These are phyloP conservation scores for Aspergillus vadensis DNA, from an alignment of 2,329 filamentous ascomycete genomes.

Conservation along the genomic window DNA sequence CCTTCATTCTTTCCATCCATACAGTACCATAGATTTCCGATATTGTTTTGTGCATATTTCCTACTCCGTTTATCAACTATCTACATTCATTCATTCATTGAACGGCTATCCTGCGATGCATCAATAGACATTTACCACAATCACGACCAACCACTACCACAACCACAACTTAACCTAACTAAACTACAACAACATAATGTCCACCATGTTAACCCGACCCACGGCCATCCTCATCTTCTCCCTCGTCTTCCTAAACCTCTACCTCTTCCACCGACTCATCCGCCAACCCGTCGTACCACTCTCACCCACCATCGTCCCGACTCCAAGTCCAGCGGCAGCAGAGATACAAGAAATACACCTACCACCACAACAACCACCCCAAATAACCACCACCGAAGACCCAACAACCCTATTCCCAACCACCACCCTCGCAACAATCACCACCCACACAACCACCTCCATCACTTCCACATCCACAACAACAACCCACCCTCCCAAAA, in stretches of 20 bases:
- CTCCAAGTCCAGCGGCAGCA: not conserved
- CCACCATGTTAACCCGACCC: conserved; percentile 7
- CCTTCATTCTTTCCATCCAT: not conserved
- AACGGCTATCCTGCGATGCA: not conserved
- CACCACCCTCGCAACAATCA: not conserved
- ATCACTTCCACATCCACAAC: not conserved
- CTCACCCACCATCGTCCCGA: conserved; percentile 3
- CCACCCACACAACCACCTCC: not conserved
- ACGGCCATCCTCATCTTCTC: conserved; percentile 9
- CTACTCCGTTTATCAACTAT: not conserved
- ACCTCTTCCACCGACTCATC: conserved; percentile 17
- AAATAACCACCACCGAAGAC: not conserved
- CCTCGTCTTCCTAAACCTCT: conserved; percentile 17
- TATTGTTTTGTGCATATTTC: not conserved
- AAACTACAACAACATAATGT: not conserved
- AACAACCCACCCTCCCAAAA: not conserved
- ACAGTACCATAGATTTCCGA: not conserved
- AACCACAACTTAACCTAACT: not conserved
- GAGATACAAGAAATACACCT: too few relatives aligned
- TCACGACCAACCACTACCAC: not conserved
- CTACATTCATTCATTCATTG: not conserved
- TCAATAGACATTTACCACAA: not conserved
- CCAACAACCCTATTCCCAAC: not conserved
- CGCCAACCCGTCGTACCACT: conserved; percentile 13
- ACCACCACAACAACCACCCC: too few relatives aligned